These are phyloP conservation scores for Grosmannia huntii DNA, from an alignment of 2,329 filamentous ascomycete genomes.

Conservation along the genomic window DNA sequence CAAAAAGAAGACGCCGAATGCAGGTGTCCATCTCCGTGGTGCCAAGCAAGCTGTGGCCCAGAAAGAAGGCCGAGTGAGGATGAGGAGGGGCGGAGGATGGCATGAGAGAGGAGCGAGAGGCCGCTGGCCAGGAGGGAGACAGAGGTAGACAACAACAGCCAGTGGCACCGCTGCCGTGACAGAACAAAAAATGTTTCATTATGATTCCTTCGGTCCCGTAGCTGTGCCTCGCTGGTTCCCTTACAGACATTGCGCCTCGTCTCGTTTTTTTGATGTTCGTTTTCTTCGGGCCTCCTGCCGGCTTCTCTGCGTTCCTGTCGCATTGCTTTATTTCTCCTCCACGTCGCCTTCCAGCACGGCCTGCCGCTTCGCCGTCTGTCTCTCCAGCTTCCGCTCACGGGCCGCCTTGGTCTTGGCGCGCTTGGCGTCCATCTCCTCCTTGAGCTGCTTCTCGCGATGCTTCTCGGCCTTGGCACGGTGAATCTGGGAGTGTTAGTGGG, in stretches of 20 bases:
- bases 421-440: conserved; percentile 99
- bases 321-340: conserved; percentile 30
- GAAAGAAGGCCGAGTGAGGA: neutral
- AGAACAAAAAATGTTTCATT: conserved; percentile 1
- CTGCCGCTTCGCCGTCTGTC: conserved; percentile 79
- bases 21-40: conserved; percentile 18
- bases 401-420: conserved; percentile 99
- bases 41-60: neutral
- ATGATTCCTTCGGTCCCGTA: conserved; percentile 2
- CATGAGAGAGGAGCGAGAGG: neutral
- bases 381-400: conserved; percentile 94
- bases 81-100: neutral
- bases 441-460: conserved; percentile 84
- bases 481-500: conserved; percentile 49
- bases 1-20: conserved; percentile 40
- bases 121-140: conserved; percentile 4
- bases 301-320: conserved; percentile 8
- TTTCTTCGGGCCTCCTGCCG: conserved; percentile 1
- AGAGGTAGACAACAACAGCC: neutral
- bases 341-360: conserved; percentile 64
- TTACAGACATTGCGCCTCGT: conserved; percentile 1
- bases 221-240: neutral
- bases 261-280: neutral
- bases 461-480: conserved; percentile 99
- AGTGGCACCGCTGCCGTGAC: neutral